Evolutionary conservation across 2,329 filamentous ascomycete species (phyloP), one percentile per base, ranked within the genome.

Genomic region (Drechslerella dactyloides): DNA sequence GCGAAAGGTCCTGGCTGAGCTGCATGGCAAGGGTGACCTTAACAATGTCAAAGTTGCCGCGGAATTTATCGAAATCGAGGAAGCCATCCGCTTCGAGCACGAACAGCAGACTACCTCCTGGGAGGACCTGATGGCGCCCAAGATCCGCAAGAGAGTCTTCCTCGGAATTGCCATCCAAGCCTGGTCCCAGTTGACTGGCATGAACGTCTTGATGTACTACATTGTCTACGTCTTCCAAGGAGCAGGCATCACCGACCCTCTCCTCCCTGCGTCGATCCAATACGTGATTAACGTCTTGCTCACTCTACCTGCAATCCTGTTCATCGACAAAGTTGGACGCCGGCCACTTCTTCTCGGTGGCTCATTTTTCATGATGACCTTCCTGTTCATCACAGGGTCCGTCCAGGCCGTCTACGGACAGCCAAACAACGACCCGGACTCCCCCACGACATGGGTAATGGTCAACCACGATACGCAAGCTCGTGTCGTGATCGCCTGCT

Each of bases 401-500:
- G 80, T 90, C 0, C 85, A 89, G 77, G 87, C 86, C 10, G 80
- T 81, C 24, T 85, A 87, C 69, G 87, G 87, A 37, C 78, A 82
- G 35, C 79, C 82, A 1, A 84, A 84, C 74, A 79, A 78, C 0
- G 79, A 78, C 0, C 75, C 78, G 5, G 80, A 83, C 74, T 77
- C 78, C 17, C 80, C 83, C 54, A 83, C 87, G 35, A 84, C 83
- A n/a, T 88, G 85, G 85, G 80, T 86, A 19, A 81, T 88, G 35
- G 77, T 81, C 44, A 78, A 82, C 64, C 83, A 85, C 74, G 79
- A 81, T 1, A 77, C 82, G 0, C 82, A 84, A 0, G 87, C 87
- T 1, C 85, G 85, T 66, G 88, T 83, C 15, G 84, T 92, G 52
- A 87, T 87, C 53, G 87, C 88, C 10, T 89, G 85, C 80, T 88